Evolutionary conservation across 2,329 filamentous ascomycete genomes (phyloP), one percentile per base, ranked within the genome.

Genomic region (Colletotrichum limetticola): DNA sequence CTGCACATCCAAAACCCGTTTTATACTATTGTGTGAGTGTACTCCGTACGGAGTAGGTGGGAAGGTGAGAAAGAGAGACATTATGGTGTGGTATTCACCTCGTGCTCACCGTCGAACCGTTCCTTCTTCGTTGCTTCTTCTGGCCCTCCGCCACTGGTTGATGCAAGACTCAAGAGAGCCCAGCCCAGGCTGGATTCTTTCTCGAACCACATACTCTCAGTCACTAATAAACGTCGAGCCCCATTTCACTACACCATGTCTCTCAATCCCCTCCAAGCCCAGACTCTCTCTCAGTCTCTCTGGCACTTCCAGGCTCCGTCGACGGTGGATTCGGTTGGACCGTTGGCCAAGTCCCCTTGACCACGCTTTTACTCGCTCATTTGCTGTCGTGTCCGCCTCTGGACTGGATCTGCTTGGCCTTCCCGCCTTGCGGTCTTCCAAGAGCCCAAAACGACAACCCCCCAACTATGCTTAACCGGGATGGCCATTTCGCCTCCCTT

Each of bases 401-500:
- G 58, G 55, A 26, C n/a, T 58, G 66, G 53, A 59, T 69, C 42
- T 56, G 46, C 66, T 72, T 65, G 70, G 70, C 69, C 56, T 16
- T 42, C 37, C 37, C 37, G 37, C 37, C 37, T 42, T 28, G 62
- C 69, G 19, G 64, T 57, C 52, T 49, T 12, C 30, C 56, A 37
- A 68, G 32, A 24, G 28, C 22, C 32, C 30, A 26, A 26, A 64
- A 19, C 12, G 42, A 49, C 19, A 28, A 28, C 24, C 55, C 32
- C 55, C 26, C 32, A 32, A 59, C 70, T 37, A 66, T 52, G 60
- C 66, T 65, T 61, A 66, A 65, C 70, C 66, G 59, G 66, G 70
- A 72, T 70, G 59, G 53, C 55, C 66, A 70, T 70, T 32, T 72
- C 70, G 70, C 66, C 70, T 72, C 70, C 59, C 56, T 66, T 70